A percentile compares a stretch with the other conserved stretches of the same genome.
Evolutionary conservation across 208 protist species (phyloP).

Genomic region (Acanthamoeba culbertsoni): DNA sequence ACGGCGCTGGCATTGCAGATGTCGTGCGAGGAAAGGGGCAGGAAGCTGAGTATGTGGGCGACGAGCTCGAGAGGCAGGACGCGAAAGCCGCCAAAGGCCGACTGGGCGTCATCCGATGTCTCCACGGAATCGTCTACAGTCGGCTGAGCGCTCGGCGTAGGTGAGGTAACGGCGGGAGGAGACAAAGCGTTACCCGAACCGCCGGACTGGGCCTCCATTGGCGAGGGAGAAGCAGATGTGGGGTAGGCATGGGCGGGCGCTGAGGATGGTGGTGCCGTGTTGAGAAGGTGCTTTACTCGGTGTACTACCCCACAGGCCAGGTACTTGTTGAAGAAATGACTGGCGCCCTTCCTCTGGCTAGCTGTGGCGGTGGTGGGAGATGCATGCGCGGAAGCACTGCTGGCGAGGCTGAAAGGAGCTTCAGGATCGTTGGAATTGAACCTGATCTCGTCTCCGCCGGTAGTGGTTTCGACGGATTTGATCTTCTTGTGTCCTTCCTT

Average conservation of each 20-base stretch:
- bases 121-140: not conserved
- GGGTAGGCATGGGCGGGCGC: no score
- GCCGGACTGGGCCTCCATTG: not conserved
- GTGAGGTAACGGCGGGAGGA: no score
- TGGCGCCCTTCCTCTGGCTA: no score
- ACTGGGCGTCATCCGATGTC: not conserved
- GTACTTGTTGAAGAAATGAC: not conserved
- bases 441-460: not conserved
- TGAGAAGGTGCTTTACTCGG: no score
- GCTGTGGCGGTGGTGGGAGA: not conserved
- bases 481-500: not conserved
- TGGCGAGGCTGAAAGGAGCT: not conserved
- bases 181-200: no score
- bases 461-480: not conserved
- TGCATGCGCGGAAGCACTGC: not conserved
- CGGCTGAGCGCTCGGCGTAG: not conserved
- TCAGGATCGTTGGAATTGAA: not conserved
- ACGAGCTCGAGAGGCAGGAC: not conserved
- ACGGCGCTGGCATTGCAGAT: slow-evolving; percentile 21
- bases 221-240: not conserved
- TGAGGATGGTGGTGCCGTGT: no score
- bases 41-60: not conserved
- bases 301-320: no score
- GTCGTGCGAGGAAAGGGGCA: not conserved
- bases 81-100: not conserved